Evolutionary conservation across 768 basidiomycete genomes (phyloP), one percentile per base, ranked within the genome.

Genomic region (Mycena polygramma): DNA sequence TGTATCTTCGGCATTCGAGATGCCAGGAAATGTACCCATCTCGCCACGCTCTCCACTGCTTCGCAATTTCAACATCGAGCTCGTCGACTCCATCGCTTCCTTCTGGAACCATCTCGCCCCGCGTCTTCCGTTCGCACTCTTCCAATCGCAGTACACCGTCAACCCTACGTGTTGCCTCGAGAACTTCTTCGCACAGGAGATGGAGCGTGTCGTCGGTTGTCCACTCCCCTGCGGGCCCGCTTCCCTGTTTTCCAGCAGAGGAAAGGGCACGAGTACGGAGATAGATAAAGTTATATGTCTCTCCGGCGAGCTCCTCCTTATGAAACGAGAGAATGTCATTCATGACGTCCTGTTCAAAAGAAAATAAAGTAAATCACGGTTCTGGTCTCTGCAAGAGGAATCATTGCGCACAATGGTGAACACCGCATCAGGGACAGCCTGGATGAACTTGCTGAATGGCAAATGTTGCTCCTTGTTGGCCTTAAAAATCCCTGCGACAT

Each of bases 361-460:
- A n/a, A n/a, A n/a, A n/a, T n/a, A n/a, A n/a, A n/a, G n/a, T n/a
- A n/a, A n/a, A n/a, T n/a, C n/a, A n/a, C n/a, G n/a, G n/a, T n/a
- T n/a, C n/a, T n/a, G n/a, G n/a, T n/a, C n/a, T n/a, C n/a, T n/a
- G n/a, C n/a, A n/a, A n/a, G n/a, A n/a, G n/a, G n/a, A n/a, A n/a
- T n/a, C n/a, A n/a, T n/a, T n/a, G n/a, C n/a, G n/a, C 51, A 63
- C 61, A 19, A 36, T 46, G 19, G 30, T 52, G 14, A 22, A 41
- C 4, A 54, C 37, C 22, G 54, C 30, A 22, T 63, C 54, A 4
- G 65, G 46, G 54, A 71, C 14, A 39, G 45, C 64, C 37, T 24
- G 43, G 61, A 60, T 69, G 63, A 63, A 63, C 60, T 76, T 68
- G 57, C 59, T 66, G 72, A 67, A 39, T 30, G 65, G 67, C 5